phyloP scores from a whole-genome alignment of 176 grass and related monocot species.

The Lolium perenne region DNA sequence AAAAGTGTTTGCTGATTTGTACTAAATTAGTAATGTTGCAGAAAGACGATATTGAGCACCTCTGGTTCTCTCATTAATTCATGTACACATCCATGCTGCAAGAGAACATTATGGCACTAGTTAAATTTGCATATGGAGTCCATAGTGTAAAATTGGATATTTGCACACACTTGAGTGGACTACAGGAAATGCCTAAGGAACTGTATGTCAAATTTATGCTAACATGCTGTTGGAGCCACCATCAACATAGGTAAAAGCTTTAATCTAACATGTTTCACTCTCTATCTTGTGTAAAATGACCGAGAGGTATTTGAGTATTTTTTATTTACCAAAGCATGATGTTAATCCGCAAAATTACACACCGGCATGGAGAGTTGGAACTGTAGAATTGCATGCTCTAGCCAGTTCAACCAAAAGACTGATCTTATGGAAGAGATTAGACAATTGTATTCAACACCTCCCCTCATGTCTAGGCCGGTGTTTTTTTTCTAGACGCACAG shows the following conservation, averaged over 20 bases:
- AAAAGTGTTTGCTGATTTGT: background rate
- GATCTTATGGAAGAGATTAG: too few species aligned
- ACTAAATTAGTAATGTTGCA: conserved; percentile 24
- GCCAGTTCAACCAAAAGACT: too few species aligned
- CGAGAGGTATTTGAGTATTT: background rate
- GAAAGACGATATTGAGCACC: background rate
- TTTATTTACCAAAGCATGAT: conserved; percentile 9
- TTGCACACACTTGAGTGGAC: background rate
- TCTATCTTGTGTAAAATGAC: conserved; percentile 2
- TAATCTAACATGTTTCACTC: conserved; percentile 32
- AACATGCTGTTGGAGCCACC: background rate
- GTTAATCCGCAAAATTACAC: background rate
- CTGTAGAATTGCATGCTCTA: background rate
- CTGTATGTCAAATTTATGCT: background rate
- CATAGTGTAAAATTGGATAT: conserved; percentile 26
- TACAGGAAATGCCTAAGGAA: background rate
- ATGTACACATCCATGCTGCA: conserved; percentile 15
- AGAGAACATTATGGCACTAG: background rate
- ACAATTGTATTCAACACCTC: too few species aligned
- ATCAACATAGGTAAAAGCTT: conserved; percentile 17
- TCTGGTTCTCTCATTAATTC: conserved; percentile 14
- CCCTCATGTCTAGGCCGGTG: too few species aligned
- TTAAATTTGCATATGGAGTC: conserved; percentile 27
- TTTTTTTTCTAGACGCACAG: too few species aligned
- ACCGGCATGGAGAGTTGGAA: conserved; percentile 17